These are phyloP conservation scores for Trametes cubensis DNA, from an alignment of 768 basidiomycete species.

Conservation along the genomic window DNA sequence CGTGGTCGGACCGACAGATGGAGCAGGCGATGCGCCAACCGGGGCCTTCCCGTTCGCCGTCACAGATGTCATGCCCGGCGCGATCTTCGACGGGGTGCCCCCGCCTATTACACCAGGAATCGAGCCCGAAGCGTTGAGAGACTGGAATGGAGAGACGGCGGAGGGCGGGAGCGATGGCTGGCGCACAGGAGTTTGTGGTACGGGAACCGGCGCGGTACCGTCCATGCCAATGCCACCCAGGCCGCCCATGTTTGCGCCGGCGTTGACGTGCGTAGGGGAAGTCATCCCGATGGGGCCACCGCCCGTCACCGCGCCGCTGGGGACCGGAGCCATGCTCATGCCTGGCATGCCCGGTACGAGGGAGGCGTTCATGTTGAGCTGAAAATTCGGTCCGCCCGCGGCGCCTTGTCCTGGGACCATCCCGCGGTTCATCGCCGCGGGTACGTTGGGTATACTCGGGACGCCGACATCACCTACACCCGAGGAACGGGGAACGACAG, in stretches of 20 bases:
- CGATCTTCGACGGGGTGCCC: constrained; percentile 9
- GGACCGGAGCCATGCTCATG: constrained; percentile 2
- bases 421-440: too few relatives aligned
- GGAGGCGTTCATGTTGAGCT: constrained; percentile 26
- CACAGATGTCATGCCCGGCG: not conserved
- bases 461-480: constrained; percentile 28
- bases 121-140: constrained; percentile 18
- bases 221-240: constrained; percentile 25
- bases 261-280: constrained; percentile 18
- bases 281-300: constrained; percentile 24
- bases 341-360: constrained; percentile 10
- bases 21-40: not conserved
- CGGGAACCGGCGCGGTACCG: constrained; percentile 23
- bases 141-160: constrained; percentile 26
- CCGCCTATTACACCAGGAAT: constrained; percentile 15
- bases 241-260: constrained; percentile 2
- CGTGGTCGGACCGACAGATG: constrained; percentile 16
- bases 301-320: constrained; percentile 11
- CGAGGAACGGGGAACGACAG: constrained; percentile 34
- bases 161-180: constrained; percentile 31
- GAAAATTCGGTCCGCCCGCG: not conserved
- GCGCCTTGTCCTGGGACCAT: constrained; percentile 5
- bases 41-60: constrained; percentile 5
- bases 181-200: constrained; percentile 28
- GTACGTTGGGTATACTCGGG: too few relatives aligned